A percentile compares a stretch with the other conserved stretches of the same genome.
These are phyloP conservation scores for Panicum virgatum DNA, from an alignment of 202 grass and related monocot species.

Conservation along the genomic window DNA sequence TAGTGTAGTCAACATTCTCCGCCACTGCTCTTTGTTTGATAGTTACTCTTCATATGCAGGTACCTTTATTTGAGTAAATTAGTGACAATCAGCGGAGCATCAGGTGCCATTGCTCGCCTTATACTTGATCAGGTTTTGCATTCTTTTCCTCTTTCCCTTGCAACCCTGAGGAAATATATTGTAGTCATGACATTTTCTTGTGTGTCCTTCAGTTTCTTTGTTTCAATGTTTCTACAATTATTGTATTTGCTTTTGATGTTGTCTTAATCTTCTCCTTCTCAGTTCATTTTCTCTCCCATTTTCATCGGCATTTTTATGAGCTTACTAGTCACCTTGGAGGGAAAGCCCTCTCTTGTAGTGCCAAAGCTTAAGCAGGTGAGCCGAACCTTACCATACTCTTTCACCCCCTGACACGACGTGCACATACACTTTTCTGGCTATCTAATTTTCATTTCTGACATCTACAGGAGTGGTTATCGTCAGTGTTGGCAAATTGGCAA, in stretches of 20 bases:
- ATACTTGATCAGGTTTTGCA: constrained; percentile 77
- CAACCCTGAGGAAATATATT: neutral
- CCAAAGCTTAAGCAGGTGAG: constrained; percentile 93
- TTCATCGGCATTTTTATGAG: constrained; percentile 88
- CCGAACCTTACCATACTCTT: neutral
- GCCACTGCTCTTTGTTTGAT: too few species aligned
- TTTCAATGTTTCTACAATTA: neutral
- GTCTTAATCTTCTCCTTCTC: neutral
- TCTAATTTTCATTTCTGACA: constrained; percentile 17
- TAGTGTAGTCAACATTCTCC: too few species aligned
- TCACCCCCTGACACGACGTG: neutral
- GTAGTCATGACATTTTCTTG: neutral
- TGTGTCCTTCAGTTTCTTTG: too few species aligned
- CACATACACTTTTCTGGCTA: constrained; percentile 12
- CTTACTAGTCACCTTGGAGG: constrained; percentile 79
- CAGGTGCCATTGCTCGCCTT: constrained; percentile 72
- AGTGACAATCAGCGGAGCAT: constrained; percentile 58
- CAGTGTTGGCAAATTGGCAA: constrained; percentile 84
- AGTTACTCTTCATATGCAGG: constrained; percentile 43
- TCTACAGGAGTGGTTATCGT: constrained; percentile 79
- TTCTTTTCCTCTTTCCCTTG: neutral
- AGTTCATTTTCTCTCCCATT: constrained; percentile 82
- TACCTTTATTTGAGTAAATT: constrained; percentile 95
- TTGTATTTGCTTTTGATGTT: neutral
- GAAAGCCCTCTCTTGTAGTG: constrained; percentile 71